These are phyloP conservation scores for Aspergillus sp. DNA, from an alignment of 2,329 filamentous ascomycete species.

Conservation along the genomic window DNA sequence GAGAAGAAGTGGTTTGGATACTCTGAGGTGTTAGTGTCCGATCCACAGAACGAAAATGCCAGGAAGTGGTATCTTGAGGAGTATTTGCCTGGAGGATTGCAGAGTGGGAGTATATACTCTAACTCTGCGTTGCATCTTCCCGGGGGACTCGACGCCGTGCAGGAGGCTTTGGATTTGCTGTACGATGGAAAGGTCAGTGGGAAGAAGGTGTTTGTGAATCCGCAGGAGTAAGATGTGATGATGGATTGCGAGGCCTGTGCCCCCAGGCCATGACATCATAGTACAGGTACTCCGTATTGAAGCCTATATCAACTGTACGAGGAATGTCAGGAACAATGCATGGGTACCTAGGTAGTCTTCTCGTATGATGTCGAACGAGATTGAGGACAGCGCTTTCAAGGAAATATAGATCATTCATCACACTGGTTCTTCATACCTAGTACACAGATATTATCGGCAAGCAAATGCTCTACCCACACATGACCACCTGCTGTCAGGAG, in stretches of 20 bases:
- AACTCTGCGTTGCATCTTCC: background rate
- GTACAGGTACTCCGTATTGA: background rate
- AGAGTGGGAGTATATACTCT: constrained; percentile 11
- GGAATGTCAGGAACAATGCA: too few species aligned
- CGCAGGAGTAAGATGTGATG: background rate
- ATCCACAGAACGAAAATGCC: background rate
- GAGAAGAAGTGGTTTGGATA: constrained; percentile 5
- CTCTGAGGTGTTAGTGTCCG: constrained; percentile 1
- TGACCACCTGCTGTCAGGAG: too few species aligned
- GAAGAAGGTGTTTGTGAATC: constrained; percentile 4
- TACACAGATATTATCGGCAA: too few species aligned
- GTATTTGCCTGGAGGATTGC: constrained; percentile 16
- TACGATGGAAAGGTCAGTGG: constrained; percentile 1
- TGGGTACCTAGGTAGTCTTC: too few species aligned
- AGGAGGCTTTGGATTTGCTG: constrained; percentile 4
- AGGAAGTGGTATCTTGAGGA: constrained; percentile 6
- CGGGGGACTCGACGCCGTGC: background rate
- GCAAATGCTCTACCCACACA: too few species aligned
- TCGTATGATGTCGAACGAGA: too few species aligned
- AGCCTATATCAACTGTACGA: too few species aligned
- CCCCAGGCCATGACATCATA: background rate
- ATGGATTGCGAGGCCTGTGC: background rate
- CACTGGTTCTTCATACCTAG: too few species aligned
- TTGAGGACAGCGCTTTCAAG: too few species aligned
- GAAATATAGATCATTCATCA: too few species aligned